A percentile compares a stretch with the other conserved stretches of the same genome.
Evolutionary conservation across 2,329 filamentous ascomycete species (phyloP).

Genomic region (Paraphaeosphaeria sporulosa): DNA sequence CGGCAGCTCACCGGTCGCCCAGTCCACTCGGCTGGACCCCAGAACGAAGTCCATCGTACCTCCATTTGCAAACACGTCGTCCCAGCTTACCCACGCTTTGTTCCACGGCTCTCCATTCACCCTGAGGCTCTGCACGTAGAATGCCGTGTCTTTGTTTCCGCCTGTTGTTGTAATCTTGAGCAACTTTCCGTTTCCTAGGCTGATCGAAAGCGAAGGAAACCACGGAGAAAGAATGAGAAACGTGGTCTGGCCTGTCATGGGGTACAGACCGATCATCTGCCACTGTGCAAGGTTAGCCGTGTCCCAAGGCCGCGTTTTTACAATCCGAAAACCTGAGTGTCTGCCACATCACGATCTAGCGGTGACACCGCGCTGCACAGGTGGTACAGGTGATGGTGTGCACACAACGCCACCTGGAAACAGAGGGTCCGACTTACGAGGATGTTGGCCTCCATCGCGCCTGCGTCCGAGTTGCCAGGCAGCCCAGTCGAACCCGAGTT

Average conservation of each 20-base stretch:
- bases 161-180: conserved; percentile 64
- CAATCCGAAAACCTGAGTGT: background rate
- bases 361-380: conserved; percentile 1
- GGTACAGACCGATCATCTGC: conserved; percentile 44
- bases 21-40: conserved; percentile 60
- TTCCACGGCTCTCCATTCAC: conserved; percentile 71
- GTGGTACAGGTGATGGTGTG: background rate
- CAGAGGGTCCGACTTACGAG: conserved; percentile 26
- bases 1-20: conserved; percentile 67
- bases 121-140: conserved; percentile 70
- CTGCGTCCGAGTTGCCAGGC: conserved; percentile 75
- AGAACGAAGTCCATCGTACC: conserved; percentile 71
- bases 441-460: conserved; percentile 75
- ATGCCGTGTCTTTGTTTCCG: conserved; percentile 54
- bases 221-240: conserved; percentile 65
- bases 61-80: conserved; percentile 67
- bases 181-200: conserved; percentile 62
- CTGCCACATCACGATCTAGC: background rate
- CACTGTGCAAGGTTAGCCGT: conserved; percentile 24
- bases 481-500: conserved; percentile 63
- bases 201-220: conserved; percentile 62
- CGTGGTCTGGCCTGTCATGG: conserved; percentile 70
- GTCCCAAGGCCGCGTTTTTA: background rate
- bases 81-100: conserved; percentile 71
- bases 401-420: background rate